These are phyloP conservation scores for Penicillium desertorum DNA, from an alignment of 495 filamentous ascomycete genomes.

Conservation along the genomic window DNA sequence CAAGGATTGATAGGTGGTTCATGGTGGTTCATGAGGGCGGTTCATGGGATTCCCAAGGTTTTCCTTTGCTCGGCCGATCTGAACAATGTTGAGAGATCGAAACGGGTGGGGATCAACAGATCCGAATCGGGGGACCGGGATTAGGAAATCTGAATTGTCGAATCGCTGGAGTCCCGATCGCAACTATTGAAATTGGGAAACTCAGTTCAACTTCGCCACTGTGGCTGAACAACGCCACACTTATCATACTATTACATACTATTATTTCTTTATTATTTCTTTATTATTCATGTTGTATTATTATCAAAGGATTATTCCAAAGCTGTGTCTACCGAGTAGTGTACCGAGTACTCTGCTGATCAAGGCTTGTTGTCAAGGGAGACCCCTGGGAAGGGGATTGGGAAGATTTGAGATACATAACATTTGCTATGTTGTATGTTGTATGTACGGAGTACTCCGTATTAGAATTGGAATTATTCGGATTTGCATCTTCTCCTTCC, in stretches of 20 bases:
- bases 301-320: too few species aligned
- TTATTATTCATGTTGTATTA: too few species aligned
- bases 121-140: constrained; percentile 1
- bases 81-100: background rate
- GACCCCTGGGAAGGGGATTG: background rate
- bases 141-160: too few species aligned
- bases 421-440: background rate
- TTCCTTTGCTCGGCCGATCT: background rate
- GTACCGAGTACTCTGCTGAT: too few species aligned
- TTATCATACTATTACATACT: background rate
- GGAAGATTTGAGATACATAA: background rate
- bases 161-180: background rate
- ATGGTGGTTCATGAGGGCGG: background rate
- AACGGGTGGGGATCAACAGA: background rate
- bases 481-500: background rate
- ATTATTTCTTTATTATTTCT: too few species aligned
- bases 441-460: too few species aligned
- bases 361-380: background rate
- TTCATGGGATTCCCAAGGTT: background rate
- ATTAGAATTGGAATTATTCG: background rate
- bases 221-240: constrained; percentile 1
- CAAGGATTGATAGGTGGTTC: background rate
- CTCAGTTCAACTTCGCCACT: constrained; percentile 2
- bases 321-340: too few species aligned
- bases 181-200: constrained; percentile 6